Evolutionary conservation across 495 filamentous ascomycete genomes (phyloP).

Genomic region (Physcia stellaris): DNA sequence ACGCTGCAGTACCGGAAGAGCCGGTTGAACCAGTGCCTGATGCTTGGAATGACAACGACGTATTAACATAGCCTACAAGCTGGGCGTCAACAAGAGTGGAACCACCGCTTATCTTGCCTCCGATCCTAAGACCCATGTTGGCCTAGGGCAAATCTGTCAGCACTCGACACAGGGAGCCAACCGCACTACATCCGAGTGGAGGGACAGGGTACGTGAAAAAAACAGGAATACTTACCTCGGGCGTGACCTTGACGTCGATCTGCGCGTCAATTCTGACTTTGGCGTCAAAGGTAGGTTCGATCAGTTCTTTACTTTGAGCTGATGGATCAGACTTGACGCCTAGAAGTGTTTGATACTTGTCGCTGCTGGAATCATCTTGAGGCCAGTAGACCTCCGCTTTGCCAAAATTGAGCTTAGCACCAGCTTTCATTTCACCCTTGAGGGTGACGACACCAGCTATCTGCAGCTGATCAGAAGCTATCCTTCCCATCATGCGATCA

Average conservation of each 20-base stretch:
- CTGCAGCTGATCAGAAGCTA: slow-evolving; percentile 7
- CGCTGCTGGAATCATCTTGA: slow-evolving; percentile 12
- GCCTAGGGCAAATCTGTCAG: slow-evolving; percentile 7
- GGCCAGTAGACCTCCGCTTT: slow-evolving; percentile 20
- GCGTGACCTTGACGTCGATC: slow-evolving; percentile 13
- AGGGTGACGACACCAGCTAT: slow-evolving; percentile 11
- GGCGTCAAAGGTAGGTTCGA: slow-evolving; percentile 16
- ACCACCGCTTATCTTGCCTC: slow-evolving; percentile 11
- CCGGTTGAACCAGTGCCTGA: slow-evolving; percentile 1
- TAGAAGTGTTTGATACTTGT: slow-evolving; percentile 5
- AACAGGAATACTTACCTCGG: slow-evolving; percentile 9
- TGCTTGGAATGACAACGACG: slow-evolving; percentile 14
- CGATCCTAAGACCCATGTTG: slow-evolving; percentile 16
- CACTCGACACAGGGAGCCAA: background rate
- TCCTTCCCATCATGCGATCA: slow-evolving; percentile 1
- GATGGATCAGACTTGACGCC: slow-evolving; percentile 7
- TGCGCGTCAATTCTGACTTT: slow-evolving; percentile 12
- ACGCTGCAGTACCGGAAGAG: slow-evolving; percentile 1
- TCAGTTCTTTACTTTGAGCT: slow-evolving; percentile 3
- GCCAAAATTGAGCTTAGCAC: slow-evolving; percentile 16
- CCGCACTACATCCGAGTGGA: background rate
- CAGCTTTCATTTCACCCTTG: slow-evolving; percentile 13
- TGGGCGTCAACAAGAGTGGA: slow-evolving; percentile 16
- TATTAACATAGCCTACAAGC: slow-evolving; percentile 12
- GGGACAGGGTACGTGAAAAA: too few relatives aligned